phyloP scores from a whole-genome alignment of 495 filamentous ascomycete species.

The Neurospora cerealis region DNA sequence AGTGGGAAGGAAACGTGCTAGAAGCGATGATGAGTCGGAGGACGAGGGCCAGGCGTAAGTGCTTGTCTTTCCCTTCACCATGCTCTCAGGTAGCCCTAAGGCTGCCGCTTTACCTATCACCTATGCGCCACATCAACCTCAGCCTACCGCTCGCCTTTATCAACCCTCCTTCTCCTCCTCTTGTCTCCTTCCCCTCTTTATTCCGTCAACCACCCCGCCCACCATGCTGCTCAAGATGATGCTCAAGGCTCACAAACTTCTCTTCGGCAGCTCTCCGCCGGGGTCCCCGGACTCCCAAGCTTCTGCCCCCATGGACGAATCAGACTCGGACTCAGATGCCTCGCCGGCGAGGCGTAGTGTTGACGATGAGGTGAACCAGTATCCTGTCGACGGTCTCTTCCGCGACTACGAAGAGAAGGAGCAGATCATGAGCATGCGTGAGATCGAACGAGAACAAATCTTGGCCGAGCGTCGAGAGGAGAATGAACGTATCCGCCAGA shows the following conservation, averaged over 20 bases:
- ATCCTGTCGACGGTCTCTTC: slow-evolving; percentile 84
- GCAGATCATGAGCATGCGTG: slow-evolving; percentile 76
- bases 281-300: slow-evolving; percentile 67
- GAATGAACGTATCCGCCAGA: slow-evolving; percentile 69
- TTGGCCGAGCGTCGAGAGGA: slow-evolving; percentile 81
- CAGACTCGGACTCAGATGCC: slow-evolving; percentile 62
- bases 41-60: slow-evolving; percentile 83
- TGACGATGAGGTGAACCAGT: slow-evolving; percentile 56
- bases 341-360: slow-evolving; percentile 39
- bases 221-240: neutral
- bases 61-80: neutral
- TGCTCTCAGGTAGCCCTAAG: neutral
- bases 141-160: neutral
- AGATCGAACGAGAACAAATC: slow-evolving; percentile 81
- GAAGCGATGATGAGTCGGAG: slow-evolving; percentile 56
- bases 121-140: neutral
- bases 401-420: slow-evolving; percentile 67
- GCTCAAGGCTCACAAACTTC: neutral
- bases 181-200: neutral
- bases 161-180: neutral
- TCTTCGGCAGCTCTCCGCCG: slow-evolving; percentile 27
- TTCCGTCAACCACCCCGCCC: neutral
- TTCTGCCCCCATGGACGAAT: slow-evolving; percentile 85
- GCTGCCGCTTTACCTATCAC: neutral
- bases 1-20: slow-evolving; percentile 25